Percentiles rank a stretch among this genome's conserved stretches.
Conservation (phyloP, 495 filamentous ascomycete species). For the Aspergillus biplanus region DNA sequence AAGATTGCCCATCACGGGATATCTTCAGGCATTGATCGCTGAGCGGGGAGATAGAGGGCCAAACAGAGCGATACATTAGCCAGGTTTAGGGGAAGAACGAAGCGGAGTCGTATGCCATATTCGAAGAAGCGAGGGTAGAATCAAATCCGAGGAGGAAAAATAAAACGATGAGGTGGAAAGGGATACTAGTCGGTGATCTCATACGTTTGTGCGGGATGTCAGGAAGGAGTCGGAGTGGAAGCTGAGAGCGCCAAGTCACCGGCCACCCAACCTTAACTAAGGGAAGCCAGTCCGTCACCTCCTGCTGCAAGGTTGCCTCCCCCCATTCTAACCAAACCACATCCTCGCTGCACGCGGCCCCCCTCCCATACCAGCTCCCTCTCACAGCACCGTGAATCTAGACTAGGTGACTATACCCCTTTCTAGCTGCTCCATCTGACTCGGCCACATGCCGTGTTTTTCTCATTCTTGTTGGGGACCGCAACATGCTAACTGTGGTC, state of each 20-base stretch:
- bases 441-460: slow-evolving; percentile 9
- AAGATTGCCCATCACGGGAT: slow-evolving; percentile 68
- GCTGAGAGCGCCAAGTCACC: slow-evolving; percentile 29
- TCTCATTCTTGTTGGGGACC: neutral
- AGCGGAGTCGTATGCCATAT: slow-evolving; percentile 18
- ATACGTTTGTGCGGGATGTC: slow-evolving; percentile 25
- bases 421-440: slow-evolving; percentile 8
- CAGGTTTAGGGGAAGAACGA: slow-evolving; percentile 13
- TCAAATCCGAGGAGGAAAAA: slow-evolving; percentile 6
- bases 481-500: slow-evolving; percentile 12
- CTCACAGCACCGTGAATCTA: slow-evolving; percentile 26
- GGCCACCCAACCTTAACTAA: slow-evolving; percentile 19
- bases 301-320: slow-evolving; percentile 21
- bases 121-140: slow-evolving; percentile 13
- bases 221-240: slow-evolving; percentile 19
- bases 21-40: slow-evolving; percentile 37
- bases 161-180: slow-evolving; percentile 17
- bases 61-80: slow-evolving; percentile 27
- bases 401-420: slow-evolving; percentile 4
- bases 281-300: neutral
- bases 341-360: slow-evolving; percentile 3
- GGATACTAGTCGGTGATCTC: slow-evolving; percentile 20
- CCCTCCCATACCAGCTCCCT: slow-evolving; percentile 7
- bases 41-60: slow-evolving; percentile 19
- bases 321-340: neutral